Conservation (phyloP, 2,329 filamentous ascomycete genomes). For the Cytospora leucostoma region DNA sequence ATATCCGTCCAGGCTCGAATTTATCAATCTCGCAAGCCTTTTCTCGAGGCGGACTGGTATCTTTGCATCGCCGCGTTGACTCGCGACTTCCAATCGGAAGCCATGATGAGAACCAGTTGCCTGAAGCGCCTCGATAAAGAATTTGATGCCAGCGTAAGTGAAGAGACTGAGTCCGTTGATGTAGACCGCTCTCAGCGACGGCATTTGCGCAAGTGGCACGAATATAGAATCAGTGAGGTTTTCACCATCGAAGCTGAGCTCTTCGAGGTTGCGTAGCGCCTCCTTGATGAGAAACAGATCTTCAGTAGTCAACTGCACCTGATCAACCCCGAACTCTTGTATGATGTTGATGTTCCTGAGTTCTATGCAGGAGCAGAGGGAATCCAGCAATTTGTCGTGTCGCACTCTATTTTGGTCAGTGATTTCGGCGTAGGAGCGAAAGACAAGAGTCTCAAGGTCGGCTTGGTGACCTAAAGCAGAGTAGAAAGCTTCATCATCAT, state of each 20-base stretch:
- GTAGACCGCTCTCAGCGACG: slow-evolving; percentile 52
- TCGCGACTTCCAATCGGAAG: slow-evolving; percentile 39
- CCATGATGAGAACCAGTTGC: slow-evolving; percentile 32
- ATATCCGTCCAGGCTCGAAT: slow-evolving; percentile 34
- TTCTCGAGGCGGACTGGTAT: slow-evolving; percentile 34
- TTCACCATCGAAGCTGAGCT: slow-evolving; percentile 58
- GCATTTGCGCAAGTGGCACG: slow-evolving; percentile 39
- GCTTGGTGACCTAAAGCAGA: slow-evolving; percentile 52
- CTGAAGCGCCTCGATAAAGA: slow-evolving; percentile 43
- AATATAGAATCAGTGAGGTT: slow-evolving; percentile 51
- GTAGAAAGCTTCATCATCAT: slow-evolving; percentile 54
- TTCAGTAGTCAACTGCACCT: slow-evolving; percentile 49
- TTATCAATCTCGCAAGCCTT: slow-evolving; percentile 33
- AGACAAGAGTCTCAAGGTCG: slow-evolving; percentile 40
- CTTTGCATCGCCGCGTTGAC: slow-evolving; percentile 36
- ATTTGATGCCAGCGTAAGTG: slow-evolving; percentile 50
- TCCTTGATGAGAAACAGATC: slow-evolving; percentile 52
- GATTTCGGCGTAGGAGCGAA: slow-evolving; percentile 30
- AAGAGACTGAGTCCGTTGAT: slow-evolving; percentile 59
- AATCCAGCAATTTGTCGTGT: slow-evolving; percentile 35
- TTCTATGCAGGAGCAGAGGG: slow-evolving; percentile 52
- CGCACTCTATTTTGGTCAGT: slow-evolving; percentile 37
- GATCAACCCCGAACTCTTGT: slow-evolving; percentile 33
- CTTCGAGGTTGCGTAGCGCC: slow-evolving; percentile 51
- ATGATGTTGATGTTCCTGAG: slow-evolving; percentile 56